These are phyloP conservation scores for Reticulascus tulasneorum DNA, from an alignment of 2,329 filamentous ascomycete genomes.

Conservation along the genomic window DNA sequence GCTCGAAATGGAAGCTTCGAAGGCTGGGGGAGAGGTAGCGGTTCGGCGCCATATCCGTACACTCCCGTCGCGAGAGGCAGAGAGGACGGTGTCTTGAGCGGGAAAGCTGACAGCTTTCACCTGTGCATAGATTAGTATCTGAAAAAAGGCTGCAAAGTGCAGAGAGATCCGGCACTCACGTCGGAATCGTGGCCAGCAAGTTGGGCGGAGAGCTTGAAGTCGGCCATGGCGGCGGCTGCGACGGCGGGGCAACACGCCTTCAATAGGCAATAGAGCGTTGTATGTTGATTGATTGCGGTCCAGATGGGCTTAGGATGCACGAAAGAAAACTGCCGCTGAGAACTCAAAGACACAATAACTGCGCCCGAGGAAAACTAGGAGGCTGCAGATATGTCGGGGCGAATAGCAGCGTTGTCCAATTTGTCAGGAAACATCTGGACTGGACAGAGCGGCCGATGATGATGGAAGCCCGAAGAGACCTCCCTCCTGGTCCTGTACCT, in stretches of 20 bases:
- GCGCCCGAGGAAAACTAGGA: too few relatives aligned
- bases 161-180: constrained; percentile 62
- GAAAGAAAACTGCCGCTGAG: background rate
- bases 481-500: too few relatives aligned
- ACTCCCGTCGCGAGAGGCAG: constrained; percentile 86
- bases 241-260: constrained; percentile 2
- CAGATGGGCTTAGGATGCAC: too few relatives aligned
- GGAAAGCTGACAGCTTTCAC: constrained; percentile 85
- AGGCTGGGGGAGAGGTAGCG: constrained; percentile 62
- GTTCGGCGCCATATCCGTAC: constrained; percentile 80
- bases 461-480: constrained; percentile 26
- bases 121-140: constrained; percentile 41
- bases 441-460: constrained; percentile 12
- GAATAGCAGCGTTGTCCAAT: too few relatives aligned
- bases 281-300: background rate
- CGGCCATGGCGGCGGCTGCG: constrained; percentile 54
- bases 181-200: constrained; percentile 89
- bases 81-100: constrained; percentile 66
- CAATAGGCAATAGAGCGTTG: constrained; percentile 10
- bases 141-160: constrained; percentile 3
- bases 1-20: constrained; percentile 72
- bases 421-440: too few relatives aligned
- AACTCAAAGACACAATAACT: too few relatives aligned
- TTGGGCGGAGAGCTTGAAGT: constrained; percentile 91
- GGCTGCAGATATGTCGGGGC: too few relatives aligned